These are phyloP conservation scores for Lactifluus volemus DNA, from an alignment of 768 basidiomycete genomes.

Conservation along the genomic window DNA sequence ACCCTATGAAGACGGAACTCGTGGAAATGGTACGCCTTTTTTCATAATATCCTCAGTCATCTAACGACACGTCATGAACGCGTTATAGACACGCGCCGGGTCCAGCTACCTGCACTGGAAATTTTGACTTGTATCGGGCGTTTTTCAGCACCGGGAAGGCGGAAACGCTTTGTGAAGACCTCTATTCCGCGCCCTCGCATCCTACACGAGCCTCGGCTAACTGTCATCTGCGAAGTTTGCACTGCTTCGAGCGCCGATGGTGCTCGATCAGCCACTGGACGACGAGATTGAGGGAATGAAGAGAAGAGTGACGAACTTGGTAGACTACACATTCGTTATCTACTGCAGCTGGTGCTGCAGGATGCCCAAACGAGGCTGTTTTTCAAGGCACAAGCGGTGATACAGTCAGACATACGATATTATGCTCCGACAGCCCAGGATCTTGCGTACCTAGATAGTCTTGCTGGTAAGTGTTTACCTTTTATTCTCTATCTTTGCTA, in stretches of 20 bases:
- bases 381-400: slow-evolving; percentile 90
- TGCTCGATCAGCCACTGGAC: too few relatives aligned
- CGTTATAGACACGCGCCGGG: too few relatives aligned
- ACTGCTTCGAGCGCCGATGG: slow-evolving; percentile 68
- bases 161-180: slow-evolving; percentile 84
- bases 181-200: slow-evolving; percentile 65
- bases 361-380: too few relatives aligned
- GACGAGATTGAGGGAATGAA: too few relatives aligned
- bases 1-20: too few relatives aligned
- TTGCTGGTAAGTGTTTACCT: slow-evolving; percentile 45
- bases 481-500: background rate
- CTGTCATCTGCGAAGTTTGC: slow-evolving; percentile 88
- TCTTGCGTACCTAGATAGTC: slow-evolving; percentile 78
- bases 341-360: too few relatives aligned
- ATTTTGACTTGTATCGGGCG: too few relatives aligned
- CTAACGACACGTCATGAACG: too few relatives aligned
- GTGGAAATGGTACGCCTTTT: too few relatives aligned
- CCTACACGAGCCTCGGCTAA: slow-evolving; percentile 46
- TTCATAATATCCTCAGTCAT: slow-evolving; percentile 7
- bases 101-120: too few relatives aligned
- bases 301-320: too few relatives aligned
- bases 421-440: slow-evolving; percentile 57
- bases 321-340: too few relatives aligned
- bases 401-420: slow-evolving; percentile 59
- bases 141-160: slow-evolving; percentile 37